These are phyloP conservation scores for Termitomyces sp. DNA, from an alignment of 768 basidiomycete species.

Conservation along the genomic window DNA sequence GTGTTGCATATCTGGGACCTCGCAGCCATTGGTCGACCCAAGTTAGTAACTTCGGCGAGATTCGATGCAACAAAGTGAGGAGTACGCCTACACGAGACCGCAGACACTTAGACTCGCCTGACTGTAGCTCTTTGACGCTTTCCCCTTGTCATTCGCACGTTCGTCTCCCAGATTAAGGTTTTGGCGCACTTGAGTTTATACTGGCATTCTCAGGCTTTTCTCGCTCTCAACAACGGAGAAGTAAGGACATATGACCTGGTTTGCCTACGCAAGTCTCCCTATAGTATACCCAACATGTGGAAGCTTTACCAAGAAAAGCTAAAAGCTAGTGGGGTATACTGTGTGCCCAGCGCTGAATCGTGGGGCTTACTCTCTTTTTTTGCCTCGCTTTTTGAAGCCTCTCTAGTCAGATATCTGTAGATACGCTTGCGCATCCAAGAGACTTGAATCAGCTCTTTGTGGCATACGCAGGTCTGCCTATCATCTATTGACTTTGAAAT, in stretches of 20 bases:
- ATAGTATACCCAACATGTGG: conserved; percentile 78
- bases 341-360: conserved; percentile 31
- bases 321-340: conserved; percentile 39
- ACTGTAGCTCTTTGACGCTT: conserved; percentile 52
- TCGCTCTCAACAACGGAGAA: conserved; percentile 50
- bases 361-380: conserved; percentile 20
- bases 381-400: not conserved
- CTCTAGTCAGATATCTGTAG: conserved; percentile 51
- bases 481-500: not conserved
- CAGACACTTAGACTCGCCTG: not conserved
- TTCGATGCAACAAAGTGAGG: conserved; percentile 50
- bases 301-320: conserved; percentile 61
- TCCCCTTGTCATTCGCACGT: conserved; percentile 78
- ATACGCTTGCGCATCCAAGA: conserved; percentile 67
- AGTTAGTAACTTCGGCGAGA: conserved; percentile 44
- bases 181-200: conserved; percentile 16
- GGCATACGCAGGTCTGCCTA: conserved; percentile 65
- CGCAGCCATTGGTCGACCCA: conserved; percentile 49
- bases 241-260: conserved; percentile 77
- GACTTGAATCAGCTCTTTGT: conserved; percentile 72
- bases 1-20: conserved; percentile 64
- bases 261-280: conserved; percentile 63
- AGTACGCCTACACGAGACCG: not conserved
- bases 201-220: conserved; percentile 38
- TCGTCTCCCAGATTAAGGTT: conserved; percentile 22